Conservation (phyloP, 2,329 filamentous ascomycete species). For the Nothopassalora personata region DNA sequence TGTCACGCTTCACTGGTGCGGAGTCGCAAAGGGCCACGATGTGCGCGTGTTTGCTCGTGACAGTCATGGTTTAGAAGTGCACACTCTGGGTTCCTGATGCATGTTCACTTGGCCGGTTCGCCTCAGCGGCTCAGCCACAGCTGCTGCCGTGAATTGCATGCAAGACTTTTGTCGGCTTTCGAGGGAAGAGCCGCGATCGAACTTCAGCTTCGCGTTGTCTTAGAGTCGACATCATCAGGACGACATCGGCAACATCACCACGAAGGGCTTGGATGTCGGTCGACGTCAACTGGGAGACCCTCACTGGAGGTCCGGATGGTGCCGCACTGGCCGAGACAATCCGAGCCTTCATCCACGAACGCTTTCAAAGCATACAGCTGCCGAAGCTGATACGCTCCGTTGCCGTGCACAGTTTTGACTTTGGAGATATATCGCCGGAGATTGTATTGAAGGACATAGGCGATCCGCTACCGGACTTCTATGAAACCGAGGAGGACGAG, state of each 20-base stretch:
- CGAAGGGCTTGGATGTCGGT: conserved; percentile 67
- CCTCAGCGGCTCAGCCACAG: neutral
- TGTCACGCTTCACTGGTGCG: neutral
- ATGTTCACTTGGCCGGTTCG: neutral
- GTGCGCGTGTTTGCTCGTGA: too few species aligned
- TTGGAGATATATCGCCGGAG: conserved; percentile 74
- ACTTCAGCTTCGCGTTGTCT: neutral
- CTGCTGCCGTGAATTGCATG: too few species aligned
- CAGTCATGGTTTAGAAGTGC: too few species aligned
- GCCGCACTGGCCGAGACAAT: conserved; percentile 77
- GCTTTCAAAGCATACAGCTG: conserved; percentile 85
- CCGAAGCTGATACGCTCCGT: conserved; percentile 97
- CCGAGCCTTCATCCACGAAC: conserved; percentile 88
- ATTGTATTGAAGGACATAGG: conserved; percentile 95
- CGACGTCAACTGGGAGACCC: conserved; percentile 91
- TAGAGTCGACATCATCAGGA: neutral
- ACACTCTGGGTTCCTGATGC: neutral
- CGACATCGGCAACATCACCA: neutral
- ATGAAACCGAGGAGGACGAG: conserved; percentile 69
- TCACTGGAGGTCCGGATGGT: conserved; percentile 85
- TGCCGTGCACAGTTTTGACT: conserved; percentile 88
- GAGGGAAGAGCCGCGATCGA: neutral
- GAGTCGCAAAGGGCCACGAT: neutral
- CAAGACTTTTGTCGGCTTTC: neutral
- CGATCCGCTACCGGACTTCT: conserved; percentile 92